Conservation (phyloP, 768 basidiomycete genomes). For the Amanita pallidorosea region DNA sequence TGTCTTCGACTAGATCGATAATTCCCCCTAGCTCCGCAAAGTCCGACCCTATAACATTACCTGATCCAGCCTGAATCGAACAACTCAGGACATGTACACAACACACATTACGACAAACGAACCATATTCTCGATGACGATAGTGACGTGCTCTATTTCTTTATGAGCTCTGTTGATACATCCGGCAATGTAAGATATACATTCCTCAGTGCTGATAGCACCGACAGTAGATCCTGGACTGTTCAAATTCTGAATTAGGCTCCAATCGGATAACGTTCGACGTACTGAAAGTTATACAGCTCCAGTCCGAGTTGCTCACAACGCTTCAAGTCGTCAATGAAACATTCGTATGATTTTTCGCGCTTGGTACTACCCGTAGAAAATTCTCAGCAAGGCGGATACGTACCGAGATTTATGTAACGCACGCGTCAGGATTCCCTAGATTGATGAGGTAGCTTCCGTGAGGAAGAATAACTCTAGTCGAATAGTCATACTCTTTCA, state of each 20-base stretch:
- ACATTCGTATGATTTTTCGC: constrained; percentile 64
- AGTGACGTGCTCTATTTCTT: constrained; percentile 41
- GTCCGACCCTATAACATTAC: constrained; percentile 65
- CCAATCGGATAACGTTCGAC: constrained; percentile 16
- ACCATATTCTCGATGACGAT: constrained; percentile 84
- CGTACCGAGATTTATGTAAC: constrained; percentile 17
- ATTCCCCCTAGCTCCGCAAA: constrained; percentile 62
- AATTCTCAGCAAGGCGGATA: not conserved
- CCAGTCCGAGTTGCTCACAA: constrained; percentile 66
- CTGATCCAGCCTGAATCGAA: constrained; percentile 54
- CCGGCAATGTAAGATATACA: constrained; percentile 58
- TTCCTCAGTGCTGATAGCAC: constrained; percentile 46
- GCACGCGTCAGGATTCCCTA: constrained; percentile 70
- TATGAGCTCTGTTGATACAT: constrained; percentile 66
- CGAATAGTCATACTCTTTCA: constrained; percentile 53
- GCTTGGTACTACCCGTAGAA: constrained; percentile 37
- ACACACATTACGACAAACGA: constrained; percentile 2
- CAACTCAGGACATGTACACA: not conserved
- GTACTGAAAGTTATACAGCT: constrained; percentile 79
- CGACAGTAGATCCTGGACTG: constrained; percentile 78
- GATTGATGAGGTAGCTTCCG: constrained; percentile 78
- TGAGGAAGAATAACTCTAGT: constrained; percentile 64
- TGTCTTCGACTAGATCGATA: constrained; percentile 61
- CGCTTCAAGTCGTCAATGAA: constrained; percentile 76
- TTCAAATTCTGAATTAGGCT: not conserved